Conservation (phyloP, 2,329 filamentous ascomycete genomes). For the Alternaria tenuissima region DNA sequence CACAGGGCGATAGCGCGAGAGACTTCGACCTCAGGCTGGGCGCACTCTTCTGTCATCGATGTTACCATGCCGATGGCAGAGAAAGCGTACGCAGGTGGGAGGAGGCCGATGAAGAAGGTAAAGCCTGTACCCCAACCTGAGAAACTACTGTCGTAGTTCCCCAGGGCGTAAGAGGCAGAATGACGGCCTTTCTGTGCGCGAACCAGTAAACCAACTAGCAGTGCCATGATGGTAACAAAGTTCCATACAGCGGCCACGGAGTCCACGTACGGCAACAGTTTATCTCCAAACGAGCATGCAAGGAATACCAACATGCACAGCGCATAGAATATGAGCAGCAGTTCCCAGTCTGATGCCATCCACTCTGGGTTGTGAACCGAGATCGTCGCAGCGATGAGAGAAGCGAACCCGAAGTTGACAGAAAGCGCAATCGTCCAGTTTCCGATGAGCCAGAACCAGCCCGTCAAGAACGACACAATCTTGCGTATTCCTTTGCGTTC, state of each 20-base stretch:
- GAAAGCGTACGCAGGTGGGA: neutral
- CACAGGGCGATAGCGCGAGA: slow-evolving; percentile 60
- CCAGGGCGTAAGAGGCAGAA: no score
- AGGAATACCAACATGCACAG: no score
- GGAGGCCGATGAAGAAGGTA: neutral
- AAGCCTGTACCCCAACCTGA: neutral
- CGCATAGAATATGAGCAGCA: no score
- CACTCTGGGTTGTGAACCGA: neutral
- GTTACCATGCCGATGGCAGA: neutral
- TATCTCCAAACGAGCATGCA: slow-evolving; percentile 63
- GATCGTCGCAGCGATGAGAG: neutral
- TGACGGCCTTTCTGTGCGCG: neutral
- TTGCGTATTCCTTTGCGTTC: slow-evolving; percentile 9
- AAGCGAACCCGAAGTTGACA: slow-evolving; percentile 16
- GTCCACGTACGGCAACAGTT: slow-evolving; percentile 70
- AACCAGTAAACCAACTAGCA: neutral
- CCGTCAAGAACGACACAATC: slow-evolving; percentile 12
- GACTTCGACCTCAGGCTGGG: slow-evolving; percentile 56
- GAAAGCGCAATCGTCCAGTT: slow-evolving; percentile 21
- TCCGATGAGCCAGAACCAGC: slow-evolving; percentile 20
- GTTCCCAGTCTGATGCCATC: no score
- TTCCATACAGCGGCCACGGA: slow-evolving; percentile 17
- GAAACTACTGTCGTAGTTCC: neutral
- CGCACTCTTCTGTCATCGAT: slow-evolving; percentile 18
- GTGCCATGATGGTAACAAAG: slow-evolving; percentile 17